These are phyloP conservation scores for Penicillium coffeae DNA, from an alignment of 495 filamentous ascomycete species.

Conservation along the genomic window DNA sequence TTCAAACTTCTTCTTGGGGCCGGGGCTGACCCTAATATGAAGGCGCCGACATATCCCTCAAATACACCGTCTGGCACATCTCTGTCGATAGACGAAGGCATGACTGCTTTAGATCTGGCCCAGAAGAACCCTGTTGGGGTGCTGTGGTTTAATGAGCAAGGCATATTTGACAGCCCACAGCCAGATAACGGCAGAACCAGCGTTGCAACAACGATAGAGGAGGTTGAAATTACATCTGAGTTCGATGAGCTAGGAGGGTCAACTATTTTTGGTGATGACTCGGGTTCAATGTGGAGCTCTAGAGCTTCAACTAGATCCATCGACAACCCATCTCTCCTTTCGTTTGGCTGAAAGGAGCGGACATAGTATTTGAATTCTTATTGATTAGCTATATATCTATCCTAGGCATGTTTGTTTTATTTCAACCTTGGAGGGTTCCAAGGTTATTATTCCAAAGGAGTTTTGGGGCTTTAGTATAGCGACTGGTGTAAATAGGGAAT, in stretches of 20 bases:
- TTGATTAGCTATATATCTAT: too few species aligned
- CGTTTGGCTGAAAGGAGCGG: background rate
- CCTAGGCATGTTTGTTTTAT: background rate
- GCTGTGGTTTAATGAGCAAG: conserved; percentile 23
- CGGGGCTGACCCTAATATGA: conserved; percentile 24
- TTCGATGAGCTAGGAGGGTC: conserved; percentile 7
- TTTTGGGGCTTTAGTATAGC: too few species aligned
- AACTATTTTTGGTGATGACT: conserved; percentile 11
- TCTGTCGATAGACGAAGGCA: background rate
- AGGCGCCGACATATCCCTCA: conserved; percentile 10
- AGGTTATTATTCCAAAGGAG: too few species aligned
- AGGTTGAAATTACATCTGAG: conserved; percentile 12
- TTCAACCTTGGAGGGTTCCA: background rate
- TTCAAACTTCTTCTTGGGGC: conserved; percentile 26
- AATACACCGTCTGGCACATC: background rate
- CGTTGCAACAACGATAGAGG: conserved; percentile 20
- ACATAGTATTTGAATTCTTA: too few species aligned
- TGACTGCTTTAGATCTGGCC: conserved; percentile 25
- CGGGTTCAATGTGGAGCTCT: conserved; percentile 3
- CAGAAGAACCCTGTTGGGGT: conserved; percentile 19
- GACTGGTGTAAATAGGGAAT: too few species aligned
- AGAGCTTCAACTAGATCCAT: conserved; percentile 7
- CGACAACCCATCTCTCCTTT: conserved; percentile 2
- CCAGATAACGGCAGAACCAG: conserved; percentile 14
- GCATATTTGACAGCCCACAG: conserved; percentile 8